Percentiles rank a stretch among this genome's conserved stretches.
Conservation (phyloP, 2,329 filamentous ascomycete genomes). For the Biscogniauxia mediterranea region DNA sequence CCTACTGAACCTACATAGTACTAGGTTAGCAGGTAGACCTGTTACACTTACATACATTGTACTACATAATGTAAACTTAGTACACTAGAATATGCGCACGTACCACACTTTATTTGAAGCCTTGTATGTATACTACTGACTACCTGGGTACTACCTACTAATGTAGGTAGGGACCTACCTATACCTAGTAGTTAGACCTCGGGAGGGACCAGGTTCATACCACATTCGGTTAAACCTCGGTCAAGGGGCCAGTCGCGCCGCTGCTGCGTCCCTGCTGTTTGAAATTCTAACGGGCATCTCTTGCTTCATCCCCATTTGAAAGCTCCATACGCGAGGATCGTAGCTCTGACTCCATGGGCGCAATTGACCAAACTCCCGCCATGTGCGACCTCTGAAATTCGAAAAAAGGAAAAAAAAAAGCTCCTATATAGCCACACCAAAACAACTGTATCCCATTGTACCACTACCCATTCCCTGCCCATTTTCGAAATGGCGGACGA, state of each 20-base stretch:
- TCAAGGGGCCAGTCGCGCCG: neutral
- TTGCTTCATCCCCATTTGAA: neutral
- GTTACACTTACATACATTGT: no score
- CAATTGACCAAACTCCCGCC: conserved; percentile 10
- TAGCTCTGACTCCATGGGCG: neutral
- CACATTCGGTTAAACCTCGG: neutral
- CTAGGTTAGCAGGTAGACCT: no score
- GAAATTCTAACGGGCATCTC: neutral
- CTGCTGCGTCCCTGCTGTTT: neutral
- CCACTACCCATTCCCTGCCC: neutral
- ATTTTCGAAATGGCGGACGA: conserved; percentile 24
- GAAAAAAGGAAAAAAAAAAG: no score
- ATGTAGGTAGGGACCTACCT: no score
- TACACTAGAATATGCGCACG: neutral
- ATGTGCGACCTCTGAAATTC: neutral
- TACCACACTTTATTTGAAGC: neutral
- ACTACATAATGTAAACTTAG: no score
- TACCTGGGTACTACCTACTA: no score
- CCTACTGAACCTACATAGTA: no score
- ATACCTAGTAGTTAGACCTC: no score
- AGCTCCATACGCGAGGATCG: neutral
- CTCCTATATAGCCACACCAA: neutral
- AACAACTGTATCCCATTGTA: neutral
- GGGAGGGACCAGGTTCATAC: no score
- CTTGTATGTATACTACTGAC: no score